Percentiles rank a stretch among this genome's conserved stretches.
Evolutionary conservation across 1,139 yeast genomes (phyloP).

Genomic region (Yamadazyma mexicana): DNA sequence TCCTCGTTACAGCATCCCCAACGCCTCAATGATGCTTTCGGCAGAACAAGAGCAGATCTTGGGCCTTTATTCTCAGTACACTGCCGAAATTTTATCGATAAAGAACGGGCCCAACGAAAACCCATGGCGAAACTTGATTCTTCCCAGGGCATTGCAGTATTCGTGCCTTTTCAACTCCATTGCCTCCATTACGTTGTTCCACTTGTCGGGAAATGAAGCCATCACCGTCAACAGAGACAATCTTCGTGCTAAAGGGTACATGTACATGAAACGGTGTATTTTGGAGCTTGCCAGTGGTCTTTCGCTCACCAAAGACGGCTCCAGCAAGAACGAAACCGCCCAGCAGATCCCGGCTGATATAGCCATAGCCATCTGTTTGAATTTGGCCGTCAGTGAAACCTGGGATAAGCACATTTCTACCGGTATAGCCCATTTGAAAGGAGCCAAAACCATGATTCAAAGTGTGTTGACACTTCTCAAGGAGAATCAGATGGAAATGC

Average conservation of each 20-base stretch:
- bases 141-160: constrained; percentile 55
- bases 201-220: constrained; percentile 46
- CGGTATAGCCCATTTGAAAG: constrained; percentile 67
- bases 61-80: constrained; percentile 41
- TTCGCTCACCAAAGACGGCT: constrained; percentile 27
- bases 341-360: constrained; percentile 59
- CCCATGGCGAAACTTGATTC: constrained; percentile 62
- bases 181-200: constrained; percentile 67
- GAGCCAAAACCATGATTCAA: constrained; percentile 63
- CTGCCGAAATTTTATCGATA: constrained; percentile 63
- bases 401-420: constrained; percentile 69
- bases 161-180: constrained; percentile 61
- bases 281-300: constrained; percentile 59
- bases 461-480: constrained; percentile 37
- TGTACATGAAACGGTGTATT: constrained; percentile 61
- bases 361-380: constrained; percentile 63
- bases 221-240: constrained; percentile 38
- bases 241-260: constrained; percentile 50
- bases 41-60: constrained; percentile 37
- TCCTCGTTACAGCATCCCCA: constrained; percentile 6
- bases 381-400: constrained; percentile 63
- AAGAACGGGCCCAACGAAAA: constrained; percentile 64
- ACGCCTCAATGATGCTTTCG: constrained; percentile 7
- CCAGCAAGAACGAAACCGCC: constrained; percentile 13
- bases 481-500: constrained; percentile 23